A percentile compares a stretch with the other conserved stretches of the same genome.
Conservation (phyloP, 2,329 filamentous ascomycete species). For the Paracoccidioides brasiliensis region DNA sequence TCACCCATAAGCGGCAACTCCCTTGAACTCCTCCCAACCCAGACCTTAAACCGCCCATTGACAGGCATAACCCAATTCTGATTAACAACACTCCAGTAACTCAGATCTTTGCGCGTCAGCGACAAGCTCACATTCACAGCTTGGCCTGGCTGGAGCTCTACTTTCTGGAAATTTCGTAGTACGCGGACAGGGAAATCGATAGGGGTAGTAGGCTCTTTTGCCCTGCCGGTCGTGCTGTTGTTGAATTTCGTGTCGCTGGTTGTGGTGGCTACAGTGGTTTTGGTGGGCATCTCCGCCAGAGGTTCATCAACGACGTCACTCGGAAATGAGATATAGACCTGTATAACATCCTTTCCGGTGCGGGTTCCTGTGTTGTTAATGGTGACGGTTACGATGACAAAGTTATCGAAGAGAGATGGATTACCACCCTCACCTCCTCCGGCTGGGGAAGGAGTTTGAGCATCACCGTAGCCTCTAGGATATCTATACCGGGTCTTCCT, state of each 20-base stretch:
- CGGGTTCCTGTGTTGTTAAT: constrained; percentile 40
- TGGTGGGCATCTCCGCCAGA: neutral
- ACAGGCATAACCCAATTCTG: constrained; percentile 25
- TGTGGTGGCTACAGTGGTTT: neutral
- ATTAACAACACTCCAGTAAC: constrained; percentile 23
- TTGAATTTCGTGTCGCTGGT: neutral
- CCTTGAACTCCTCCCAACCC: constrained; percentile 17
- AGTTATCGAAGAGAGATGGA: constrained; percentile 39
- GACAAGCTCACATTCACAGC: constrained; percentile 32
- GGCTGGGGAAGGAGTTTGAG: constrained; percentile 44
- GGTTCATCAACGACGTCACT: constrained; percentile 26
- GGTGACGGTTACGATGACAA: constrained; percentile 37
- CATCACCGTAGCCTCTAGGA: constrained; percentile 42
- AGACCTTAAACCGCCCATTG: constrained; percentile 13
- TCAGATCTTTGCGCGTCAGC: constrained; percentile 28
- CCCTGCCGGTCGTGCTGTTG: neutral
- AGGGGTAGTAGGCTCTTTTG: neutral
- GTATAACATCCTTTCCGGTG: constrained; percentile 38
- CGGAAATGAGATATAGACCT: constrained; percentile 41
- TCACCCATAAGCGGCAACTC: constrained; percentile 13
- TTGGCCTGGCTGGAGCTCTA: constrained; percentile 31
- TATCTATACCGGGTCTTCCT: constrained; percentile 34
- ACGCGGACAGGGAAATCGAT: constrained; percentile 21
- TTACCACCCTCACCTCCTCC: constrained; percentile 56
- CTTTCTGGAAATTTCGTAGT: constrained; percentile 42